phyloP scores from a whole-genome alignment of 2,329 filamentous ascomycete species.

The Clonostachys byssicola region DNA sequence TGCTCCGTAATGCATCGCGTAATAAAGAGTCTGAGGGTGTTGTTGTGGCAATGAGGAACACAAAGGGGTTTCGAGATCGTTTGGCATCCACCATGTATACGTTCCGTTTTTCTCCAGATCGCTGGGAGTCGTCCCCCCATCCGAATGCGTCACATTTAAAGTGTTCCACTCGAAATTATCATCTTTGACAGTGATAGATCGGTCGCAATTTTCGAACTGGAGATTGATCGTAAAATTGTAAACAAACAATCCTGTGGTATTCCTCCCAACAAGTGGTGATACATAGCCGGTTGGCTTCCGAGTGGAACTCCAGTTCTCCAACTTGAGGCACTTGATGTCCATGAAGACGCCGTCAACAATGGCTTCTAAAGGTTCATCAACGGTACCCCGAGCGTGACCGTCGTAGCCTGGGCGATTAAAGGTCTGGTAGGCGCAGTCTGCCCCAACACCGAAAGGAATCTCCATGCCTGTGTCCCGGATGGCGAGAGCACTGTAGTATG shows the following conservation, averaged over 20 bases:
- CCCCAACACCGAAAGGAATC: neutral
- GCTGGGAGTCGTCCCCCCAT: no score
- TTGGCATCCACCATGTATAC: no score
- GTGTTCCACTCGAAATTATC: neutral
- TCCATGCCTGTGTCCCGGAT: neutral
- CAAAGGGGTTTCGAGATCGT: no score
- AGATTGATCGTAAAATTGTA: neutral
- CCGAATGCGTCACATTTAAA: no score
- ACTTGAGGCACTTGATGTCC: neutral
- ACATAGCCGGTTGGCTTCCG: no score
- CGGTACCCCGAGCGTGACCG: neutral
- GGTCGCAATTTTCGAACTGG: neutral
- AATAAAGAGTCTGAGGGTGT: neutral
- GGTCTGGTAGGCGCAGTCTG: neutral
- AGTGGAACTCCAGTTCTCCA: neutral
- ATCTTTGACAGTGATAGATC: neutral
- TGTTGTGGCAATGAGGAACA: neutral
- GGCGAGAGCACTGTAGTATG: no score
- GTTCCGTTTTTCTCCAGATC: no score
- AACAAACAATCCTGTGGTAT: neutral
- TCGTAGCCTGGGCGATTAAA: neutral
- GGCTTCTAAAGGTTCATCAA: neutral
- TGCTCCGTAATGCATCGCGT: neutral
- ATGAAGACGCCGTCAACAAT: neutral
- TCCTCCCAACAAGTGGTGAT: neutral